Evolutionary conservation across 768 basidiomycete genomes (phyloP).

Genomic region (Lentinula aciculospora): DNA sequence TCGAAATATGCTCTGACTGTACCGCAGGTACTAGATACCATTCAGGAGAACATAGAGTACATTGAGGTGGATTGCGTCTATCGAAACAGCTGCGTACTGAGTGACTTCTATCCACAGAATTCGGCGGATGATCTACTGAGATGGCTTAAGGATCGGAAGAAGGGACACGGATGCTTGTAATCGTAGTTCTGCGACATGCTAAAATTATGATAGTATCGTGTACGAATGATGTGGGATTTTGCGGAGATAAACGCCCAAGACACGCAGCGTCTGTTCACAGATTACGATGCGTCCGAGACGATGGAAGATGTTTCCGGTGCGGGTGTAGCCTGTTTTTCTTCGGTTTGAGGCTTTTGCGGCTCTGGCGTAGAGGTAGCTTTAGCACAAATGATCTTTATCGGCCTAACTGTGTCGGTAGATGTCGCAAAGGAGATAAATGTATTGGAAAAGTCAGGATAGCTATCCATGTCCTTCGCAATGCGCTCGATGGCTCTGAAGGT

Average conservation of each 20-base stretch:
- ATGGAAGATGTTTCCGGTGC: background rate
- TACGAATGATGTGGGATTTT: too few species aligned
- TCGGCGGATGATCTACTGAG: conserved; percentile 45
- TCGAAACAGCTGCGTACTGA: background rate
- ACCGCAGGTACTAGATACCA: conserved; percentile 62
- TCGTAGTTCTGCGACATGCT: background rate
- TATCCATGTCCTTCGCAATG: background rate
- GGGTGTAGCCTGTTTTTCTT: background rate
- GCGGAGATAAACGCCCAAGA: too few species aligned
- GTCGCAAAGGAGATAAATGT: background rate
- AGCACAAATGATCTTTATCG: background rate
- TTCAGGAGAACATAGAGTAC: conserved; percentile 56
- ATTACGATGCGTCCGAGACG: background rate
- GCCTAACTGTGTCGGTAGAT: background rate
- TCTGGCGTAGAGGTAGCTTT: background rate
- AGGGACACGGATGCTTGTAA: background rate
- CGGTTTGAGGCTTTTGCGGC: too few species aligned
- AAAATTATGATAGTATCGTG: too few species aligned
- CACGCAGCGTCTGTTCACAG: too few species aligned
- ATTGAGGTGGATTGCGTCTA: conserved; percentile 54
- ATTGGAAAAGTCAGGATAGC: background rate
- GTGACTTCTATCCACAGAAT: background rate
- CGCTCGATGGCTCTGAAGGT: background rate
- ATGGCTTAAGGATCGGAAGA: conserved; percentile 44
- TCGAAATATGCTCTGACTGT: conserved; percentile 63